Conservation (phyloP, 176 grass and related monocot genomes). For the Phoenix roebelenii region DNA sequence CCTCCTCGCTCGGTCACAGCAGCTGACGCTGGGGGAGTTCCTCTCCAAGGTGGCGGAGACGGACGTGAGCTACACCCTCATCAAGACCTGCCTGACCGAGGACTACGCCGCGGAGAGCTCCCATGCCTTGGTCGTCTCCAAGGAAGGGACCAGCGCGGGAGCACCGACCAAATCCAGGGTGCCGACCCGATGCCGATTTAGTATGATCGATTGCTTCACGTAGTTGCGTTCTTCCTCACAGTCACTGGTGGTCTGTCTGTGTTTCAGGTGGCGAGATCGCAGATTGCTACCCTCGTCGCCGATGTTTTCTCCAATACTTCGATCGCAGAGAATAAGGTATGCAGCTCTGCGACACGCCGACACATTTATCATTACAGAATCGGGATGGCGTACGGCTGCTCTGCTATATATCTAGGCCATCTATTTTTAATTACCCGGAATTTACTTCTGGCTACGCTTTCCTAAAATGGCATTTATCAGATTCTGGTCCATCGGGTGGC, state of each 20-base stretch:
- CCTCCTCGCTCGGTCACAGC: constrained; percentile 49
- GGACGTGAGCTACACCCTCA: constrained; percentile 69
- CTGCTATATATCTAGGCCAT: background rate
- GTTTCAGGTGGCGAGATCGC: constrained; percentile 55
- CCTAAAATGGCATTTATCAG: no score
- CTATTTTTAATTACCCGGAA: no score
- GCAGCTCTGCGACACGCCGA: background rate
- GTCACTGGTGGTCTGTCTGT: background rate
- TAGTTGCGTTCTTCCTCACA: no score
- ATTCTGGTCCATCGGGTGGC: no score
- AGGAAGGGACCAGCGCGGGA: constrained; percentile 34
- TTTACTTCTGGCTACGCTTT: no score
- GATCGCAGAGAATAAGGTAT: constrained; percentile 85
- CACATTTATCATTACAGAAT: no score
- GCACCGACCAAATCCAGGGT: constrained; percentile 31
- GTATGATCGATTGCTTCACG: no score
- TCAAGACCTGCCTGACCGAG: constrained; percentile 63
- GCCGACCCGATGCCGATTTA: background rate
- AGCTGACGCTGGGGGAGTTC: constrained; percentile 59
- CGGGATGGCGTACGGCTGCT: background rate
- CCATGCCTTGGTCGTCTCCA: constrained; percentile 44
- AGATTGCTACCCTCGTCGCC: constrained; percentile 81
- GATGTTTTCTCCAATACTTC: constrained; percentile 71
- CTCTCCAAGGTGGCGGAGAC: constrained; percentile 66
- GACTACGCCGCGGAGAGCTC: constrained; percentile 66